Evolutionary conservation across 2,329 filamentous ascomycete species (phyloP).

Genomic region (Fusarium torulosum): DNA sequence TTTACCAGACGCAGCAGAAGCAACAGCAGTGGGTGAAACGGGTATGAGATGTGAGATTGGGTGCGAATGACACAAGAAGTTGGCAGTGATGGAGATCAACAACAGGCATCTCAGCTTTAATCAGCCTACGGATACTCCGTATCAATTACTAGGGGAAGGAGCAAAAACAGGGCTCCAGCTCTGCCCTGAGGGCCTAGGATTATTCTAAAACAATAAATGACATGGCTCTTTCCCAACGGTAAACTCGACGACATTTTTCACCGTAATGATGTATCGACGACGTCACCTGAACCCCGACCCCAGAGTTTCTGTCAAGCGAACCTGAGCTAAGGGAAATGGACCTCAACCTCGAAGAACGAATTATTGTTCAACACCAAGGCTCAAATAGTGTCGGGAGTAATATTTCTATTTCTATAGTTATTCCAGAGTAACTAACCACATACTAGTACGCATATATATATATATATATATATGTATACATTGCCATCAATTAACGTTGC

Average conservation of each 20-base stretch:
- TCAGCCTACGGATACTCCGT: too few relatives aligned
- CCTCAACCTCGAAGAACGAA: too few relatives aligned
- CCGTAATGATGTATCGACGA: conserved; percentile 26
- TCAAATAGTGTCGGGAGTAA: too few relatives aligned
- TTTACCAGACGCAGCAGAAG: background rate
- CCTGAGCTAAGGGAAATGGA: background rate
- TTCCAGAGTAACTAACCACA: too few relatives aligned
- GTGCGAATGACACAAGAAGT: conserved; percentile 1
- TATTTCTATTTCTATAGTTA: too few relatives aligned
- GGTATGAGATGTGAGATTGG: background rate
- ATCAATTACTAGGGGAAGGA: background rate
- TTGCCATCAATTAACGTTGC: too few relatives aligned
- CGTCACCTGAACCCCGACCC: conserved; percentile 16
- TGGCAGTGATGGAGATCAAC: background rate
- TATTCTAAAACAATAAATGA: background rate
- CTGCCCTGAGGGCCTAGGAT: background rate
- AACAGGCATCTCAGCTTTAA: background rate
- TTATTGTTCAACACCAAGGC: too few relatives aligned
- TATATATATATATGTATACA: too few relatives aligned
- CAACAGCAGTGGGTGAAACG: background rate
- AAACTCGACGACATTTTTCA: conserved; percentile 16
- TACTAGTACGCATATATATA: too few relatives aligned
- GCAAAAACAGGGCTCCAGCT: background rate
- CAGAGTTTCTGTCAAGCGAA: conserved; percentile 10
- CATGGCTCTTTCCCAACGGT: background rate